Percentiles rank a stretch among this genome's conserved stretches.
phyloP scores from a whole-genome alignment of 768 basidiomycete species.

The Boletus bicolor region DNA sequence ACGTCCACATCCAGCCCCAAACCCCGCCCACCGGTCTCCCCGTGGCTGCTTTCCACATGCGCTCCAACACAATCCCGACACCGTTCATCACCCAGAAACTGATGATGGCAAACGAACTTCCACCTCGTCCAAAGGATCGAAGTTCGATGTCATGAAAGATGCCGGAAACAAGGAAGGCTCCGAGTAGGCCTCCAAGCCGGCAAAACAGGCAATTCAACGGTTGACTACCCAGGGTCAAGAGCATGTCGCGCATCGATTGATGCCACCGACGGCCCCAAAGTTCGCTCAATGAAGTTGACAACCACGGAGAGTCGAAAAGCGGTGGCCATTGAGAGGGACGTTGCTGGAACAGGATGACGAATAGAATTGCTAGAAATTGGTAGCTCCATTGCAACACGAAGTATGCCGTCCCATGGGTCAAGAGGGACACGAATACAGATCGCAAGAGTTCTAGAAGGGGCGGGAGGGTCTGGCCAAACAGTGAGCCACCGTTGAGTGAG shows the following conservation, averaged over 20 bases:
- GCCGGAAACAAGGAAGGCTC: no score
- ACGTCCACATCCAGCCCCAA: constrained; percentile 41
- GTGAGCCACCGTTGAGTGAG: constrained; percentile 30
- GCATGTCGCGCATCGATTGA: constrained; percentile 47
- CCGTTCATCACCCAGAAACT: constrained; percentile 58
- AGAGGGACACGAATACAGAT: constrained; percentile 41
- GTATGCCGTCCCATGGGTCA: constrained; percentile 39
- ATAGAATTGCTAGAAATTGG: constrained; percentile 40
- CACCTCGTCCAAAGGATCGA: not conserved
- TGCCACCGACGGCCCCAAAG: constrained; percentile 68
- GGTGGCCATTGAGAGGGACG: constrained; percentile 57
- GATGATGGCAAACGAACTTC: constrained; percentile 38
- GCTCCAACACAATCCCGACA: constrained; percentile 50
- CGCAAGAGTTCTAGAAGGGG: constrained; percentile 33
- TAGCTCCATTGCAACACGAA: constrained; percentile 43
- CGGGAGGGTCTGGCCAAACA: constrained; percentile 35
- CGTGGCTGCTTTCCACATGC: constrained; percentile 40
- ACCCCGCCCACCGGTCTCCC: constrained; percentile 36
- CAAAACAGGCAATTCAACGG: no score
- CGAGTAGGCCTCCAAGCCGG: no score
- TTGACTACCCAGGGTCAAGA: no score
- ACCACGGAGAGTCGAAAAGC: constrained; percentile 46
- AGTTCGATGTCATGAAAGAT: no score
- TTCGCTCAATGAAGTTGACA: constrained; percentile 51
- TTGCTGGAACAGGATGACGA: constrained; percentile 44